Evolutionary conservation across 148 eudicot species (phyloP).

Genomic region (Agrostemma githago): DNA sequence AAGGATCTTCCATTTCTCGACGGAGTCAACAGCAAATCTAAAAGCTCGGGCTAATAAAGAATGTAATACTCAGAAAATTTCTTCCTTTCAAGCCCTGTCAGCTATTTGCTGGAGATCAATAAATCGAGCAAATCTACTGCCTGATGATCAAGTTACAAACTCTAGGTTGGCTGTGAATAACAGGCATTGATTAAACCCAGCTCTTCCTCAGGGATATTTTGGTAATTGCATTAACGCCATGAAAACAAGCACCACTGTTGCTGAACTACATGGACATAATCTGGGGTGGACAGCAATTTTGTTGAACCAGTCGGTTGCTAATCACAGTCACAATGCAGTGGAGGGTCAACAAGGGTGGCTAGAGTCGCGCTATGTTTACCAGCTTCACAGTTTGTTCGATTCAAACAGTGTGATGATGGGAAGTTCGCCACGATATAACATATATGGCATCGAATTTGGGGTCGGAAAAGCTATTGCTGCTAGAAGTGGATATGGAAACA

Average conservation of each 20-base stretch:
- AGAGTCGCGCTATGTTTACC: slow-evolving; percentile 10
- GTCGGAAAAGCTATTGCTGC: slow-evolving; percentile 62
- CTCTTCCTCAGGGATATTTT: slow-evolving; percentile 49
- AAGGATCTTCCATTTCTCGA: slow-evolving; percentile 60
- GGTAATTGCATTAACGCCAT: slow-evolving; percentile 52
- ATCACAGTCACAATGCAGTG: slow-evolving; percentile 30
- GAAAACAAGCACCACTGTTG: slow-evolving; percentile 19
- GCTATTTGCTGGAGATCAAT: slow-evolving; percentile 73
- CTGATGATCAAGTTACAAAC: slow-evolving; percentile 36
- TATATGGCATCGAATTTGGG: slow-evolving; percentile 79
- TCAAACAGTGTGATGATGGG: slow-evolving; percentile 46
- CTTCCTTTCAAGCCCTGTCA: slow-evolving; percentile 59
- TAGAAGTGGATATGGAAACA: slow-evolving; percentile 53
- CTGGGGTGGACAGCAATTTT: slow-evolving; percentile 48
- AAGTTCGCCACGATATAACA: slow-evolving; percentile 65
- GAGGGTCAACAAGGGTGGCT: slow-evolving; percentile 7
- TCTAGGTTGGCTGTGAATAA: slow-evolving; percentile 58
- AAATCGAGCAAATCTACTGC: slow-evolving; percentile 41
- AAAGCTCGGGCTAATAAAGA: slow-evolving; percentile 49
- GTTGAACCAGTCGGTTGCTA: slow-evolving; percentile 37
- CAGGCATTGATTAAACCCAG: slow-evolving; percentile 54
- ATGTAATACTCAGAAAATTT: slow-evolving; percentile 29
- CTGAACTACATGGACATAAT: slow-evolving; percentile 41
- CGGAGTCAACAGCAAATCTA: slow-evolving; percentile 42
- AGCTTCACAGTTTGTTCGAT: background rate